These are phyloP conservation scores for Fusarium heterosporum DNA, from an alignment of 2,329 filamentous ascomycete genomes.

Conservation along the genomic window DNA sequence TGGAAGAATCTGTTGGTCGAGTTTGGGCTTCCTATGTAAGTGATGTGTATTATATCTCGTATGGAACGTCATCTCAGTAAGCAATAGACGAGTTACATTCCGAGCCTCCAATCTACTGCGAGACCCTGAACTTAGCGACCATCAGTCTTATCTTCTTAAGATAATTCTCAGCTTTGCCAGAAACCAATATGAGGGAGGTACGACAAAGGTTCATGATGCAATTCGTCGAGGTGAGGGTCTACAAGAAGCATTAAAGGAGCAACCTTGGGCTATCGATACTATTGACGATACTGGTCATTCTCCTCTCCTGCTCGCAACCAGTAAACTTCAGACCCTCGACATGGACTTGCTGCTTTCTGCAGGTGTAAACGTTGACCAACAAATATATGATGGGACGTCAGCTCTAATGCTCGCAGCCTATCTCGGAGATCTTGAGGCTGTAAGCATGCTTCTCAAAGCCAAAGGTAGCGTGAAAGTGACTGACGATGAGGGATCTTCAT, in stretches of 20 bases:
- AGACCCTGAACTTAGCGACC: accelerated
- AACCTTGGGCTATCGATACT: slow-evolving; percentile 19
- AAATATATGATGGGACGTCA: accelerated
- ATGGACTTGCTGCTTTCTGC: slow-evolving; percentile 17
- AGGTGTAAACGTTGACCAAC: slow-evolving; percentile 17
- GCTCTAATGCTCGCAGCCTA: background rate
- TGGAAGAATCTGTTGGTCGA: slow-evolving; percentile 13
- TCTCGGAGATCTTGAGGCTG: accelerated
- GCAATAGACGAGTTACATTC: background rate
- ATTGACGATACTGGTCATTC: background rate
- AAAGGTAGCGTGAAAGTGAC: background rate
- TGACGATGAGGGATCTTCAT: accelerated
- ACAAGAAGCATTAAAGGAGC: background rate
- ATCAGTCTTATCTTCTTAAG: background rate
- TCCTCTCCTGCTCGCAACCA: background rate
- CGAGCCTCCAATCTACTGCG: background rate
- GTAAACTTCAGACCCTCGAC: accelerated
- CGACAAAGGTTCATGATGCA: slow-evolving; percentile 12
- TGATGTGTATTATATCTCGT: accelerated
- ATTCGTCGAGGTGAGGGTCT: background rate
- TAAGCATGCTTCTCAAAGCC: slow-evolving; percentile 8
- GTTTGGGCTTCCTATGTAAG: slow-evolving; percentile 12
- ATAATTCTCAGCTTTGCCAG: background rate
- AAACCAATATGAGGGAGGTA: background rate
- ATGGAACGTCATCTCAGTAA: too few species aligned